A percentile compares a stretch with the other conserved stretches of the same genome.
Conservation (phyloP, 208 protist species). For the Crithidia expoeki region DNA sequence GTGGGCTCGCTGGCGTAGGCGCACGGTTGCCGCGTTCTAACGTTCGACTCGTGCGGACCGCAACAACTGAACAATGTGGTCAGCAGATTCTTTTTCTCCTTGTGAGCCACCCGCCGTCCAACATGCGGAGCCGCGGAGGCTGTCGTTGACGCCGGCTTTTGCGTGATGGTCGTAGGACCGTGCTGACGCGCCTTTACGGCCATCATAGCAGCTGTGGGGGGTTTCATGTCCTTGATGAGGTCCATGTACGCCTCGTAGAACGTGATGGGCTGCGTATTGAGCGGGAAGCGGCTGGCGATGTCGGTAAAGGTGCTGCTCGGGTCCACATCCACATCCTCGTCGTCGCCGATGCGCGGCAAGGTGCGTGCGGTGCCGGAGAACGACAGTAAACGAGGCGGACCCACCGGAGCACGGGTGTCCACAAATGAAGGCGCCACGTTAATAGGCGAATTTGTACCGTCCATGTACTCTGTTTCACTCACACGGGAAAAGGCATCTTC, state of each 20-base stretch:
- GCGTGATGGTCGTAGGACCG: not conserved
- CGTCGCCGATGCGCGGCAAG: constrained; percentile 14
- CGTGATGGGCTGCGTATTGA: constrained; percentile 9
- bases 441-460: not conserved
- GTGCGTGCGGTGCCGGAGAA: constrained; percentile 19
- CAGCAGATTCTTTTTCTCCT: constrained; percentile 9
- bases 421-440: not conserved
- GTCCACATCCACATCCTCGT: constrained; percentile 34
- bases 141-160: not conserved
- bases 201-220: not conserved
- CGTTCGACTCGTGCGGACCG: constrained; percentile 4
- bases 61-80: constrained; percentile 32
- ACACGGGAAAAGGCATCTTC: constrained; percentile 20
- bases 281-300: not conserved
- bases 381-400: constrained; percentile 13
- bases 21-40: constrained; percentile 8
- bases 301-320: constrained; percentile 16
- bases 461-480: constrained; percentile 8
- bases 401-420: not conserved
- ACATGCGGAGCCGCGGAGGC: not conserved
- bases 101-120: not conserved
- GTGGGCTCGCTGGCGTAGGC: not conserved
- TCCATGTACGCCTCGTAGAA: constrained; percentile 27
- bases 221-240: constrained; percentile 10
- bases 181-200: not conserved